phyloP scores from a whole-genome alignment of 768 basidiomycete genomes.

The Kwoniella newhampshirensis region DNA sequence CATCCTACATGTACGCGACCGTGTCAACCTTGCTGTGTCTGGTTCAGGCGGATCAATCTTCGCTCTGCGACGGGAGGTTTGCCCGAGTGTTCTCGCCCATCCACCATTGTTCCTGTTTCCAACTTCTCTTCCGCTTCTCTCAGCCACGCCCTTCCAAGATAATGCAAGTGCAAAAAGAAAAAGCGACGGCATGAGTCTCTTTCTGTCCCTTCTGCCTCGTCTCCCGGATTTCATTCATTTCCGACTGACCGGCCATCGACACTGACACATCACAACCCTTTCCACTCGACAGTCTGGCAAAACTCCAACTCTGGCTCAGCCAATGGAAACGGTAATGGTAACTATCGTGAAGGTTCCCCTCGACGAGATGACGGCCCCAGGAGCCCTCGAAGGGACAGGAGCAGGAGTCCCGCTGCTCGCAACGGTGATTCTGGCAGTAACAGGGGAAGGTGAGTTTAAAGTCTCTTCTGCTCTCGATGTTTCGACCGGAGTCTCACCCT shows the following conservation, averaged over 20 bases:
- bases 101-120: background rate
- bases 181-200: too few relatives aligned
- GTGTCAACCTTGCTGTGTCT: too few relatives aligned
- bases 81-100: background rate
- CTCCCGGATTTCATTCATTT: conserved; percentile 7
- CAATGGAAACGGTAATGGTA: conserved; percentile 20
- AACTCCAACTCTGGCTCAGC: conserved; percentile 17
- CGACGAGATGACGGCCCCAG: conserved; percentile 61
- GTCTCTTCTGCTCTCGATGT: too few relatives aligned
- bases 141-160: background rate
- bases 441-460: conserved; percentile 35
- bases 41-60: too few relatives aligned
- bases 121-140: background rate
- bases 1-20: too few relatives aligned
- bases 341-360: conserved; percentile 31
- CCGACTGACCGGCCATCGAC: conserved; percentile 24
- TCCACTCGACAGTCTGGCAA: conserved; percentile 39
- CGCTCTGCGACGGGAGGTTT: background rate
- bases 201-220: conserved; percentile 3
- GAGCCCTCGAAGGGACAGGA: conserved; percentile 77
- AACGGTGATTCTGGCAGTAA: conserved; percentile 77
- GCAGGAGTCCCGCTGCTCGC: conserved; percentile 55
- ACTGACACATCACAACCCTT: conserved; percentile 20
- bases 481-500: too few relatives aligned
- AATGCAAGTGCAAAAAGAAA: too few relatives aligned